Evolutionary conservation across 768 basidiomycete species (phyloP).

Genomic region (Trametes coccinea): DNA sequence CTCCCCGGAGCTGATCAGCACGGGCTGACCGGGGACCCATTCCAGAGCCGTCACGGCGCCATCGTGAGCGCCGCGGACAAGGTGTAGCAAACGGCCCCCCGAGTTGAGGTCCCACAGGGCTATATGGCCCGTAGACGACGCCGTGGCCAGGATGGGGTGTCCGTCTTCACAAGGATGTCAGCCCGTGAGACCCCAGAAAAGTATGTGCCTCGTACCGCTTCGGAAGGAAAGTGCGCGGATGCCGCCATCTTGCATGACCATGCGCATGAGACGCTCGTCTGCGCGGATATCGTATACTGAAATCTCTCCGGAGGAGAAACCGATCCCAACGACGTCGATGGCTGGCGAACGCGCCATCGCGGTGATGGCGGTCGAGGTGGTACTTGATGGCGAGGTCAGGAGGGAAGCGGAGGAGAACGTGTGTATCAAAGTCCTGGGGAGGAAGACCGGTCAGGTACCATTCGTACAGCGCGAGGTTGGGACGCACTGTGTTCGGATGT

Average conservation of each 20-base stretch:
- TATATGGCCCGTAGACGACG: constrained; percentile 83
- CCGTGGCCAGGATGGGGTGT: constrained; percentile 84
- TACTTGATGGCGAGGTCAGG: constrained; percentile 36
- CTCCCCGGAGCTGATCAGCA: constrained; percentile 86
- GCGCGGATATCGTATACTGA: constrained; percentile 88
- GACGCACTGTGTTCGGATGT: constrained; percentile 77
- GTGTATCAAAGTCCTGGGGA: constrained; percentile 74
- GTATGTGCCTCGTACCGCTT: constrained; percentile 53
- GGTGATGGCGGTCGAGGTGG: constrained; percentile 57
- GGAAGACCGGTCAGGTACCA: neutral
- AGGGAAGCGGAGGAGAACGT: constrained; percentile 63
- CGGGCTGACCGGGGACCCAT: constrained; percentile 92
- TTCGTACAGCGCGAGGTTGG: neutral
- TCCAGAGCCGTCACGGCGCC: constrained; percentile 78
- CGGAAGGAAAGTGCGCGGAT: constrained; percentile 81
- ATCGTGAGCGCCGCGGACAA: constrained; percentile 88
- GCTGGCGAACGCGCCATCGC: constrained; percentile 89
- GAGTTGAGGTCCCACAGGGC: constrained; percentile 92
- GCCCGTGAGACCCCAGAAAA: neutral
- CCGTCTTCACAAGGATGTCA: constrained; percentile 54
- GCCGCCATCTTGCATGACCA: constrained; percentile 88
- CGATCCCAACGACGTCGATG: constrained; percentile 94
- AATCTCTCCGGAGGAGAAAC: constrained; percentile 84
- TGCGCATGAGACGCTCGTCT: constrained; percentile 84
- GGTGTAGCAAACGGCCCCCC: constrained; percentile 79